Conservation (phyloP, 257 asterid species). For the Solanum stenotomum region DNA sequence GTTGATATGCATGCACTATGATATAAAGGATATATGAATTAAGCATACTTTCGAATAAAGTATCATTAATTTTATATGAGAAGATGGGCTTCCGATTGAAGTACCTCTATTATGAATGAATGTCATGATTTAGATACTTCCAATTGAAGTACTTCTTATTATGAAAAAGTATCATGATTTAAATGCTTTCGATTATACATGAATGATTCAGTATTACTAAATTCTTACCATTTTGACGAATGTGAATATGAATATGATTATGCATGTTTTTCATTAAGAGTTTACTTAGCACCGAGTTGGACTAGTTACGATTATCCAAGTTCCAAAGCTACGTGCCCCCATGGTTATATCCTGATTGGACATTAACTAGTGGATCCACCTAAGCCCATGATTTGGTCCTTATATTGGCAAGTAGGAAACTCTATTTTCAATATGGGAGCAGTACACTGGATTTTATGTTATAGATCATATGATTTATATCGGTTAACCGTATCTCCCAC, state of each 20-base stretch:
- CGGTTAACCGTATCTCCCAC: not conserved
- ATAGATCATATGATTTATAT: not conserved
- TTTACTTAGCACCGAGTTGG: not conserved
- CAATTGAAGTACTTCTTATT: not conserved
- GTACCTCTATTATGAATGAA: not conserved
- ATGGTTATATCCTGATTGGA: not conserved
- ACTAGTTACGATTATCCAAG: not conserved
- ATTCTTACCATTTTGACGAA: not conserved
- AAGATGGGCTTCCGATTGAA: not conserved
- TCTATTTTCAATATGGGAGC: not conserved
- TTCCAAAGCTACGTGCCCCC: not conserved
- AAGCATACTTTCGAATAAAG: not conserved
- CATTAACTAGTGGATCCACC: not conserved
- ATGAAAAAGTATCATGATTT: not conserved
- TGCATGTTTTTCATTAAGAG: not conserved
- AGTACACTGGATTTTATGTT: too few species aligned
- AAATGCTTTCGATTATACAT: not conserved
- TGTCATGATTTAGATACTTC: not conserved
- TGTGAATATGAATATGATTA: not conserved
- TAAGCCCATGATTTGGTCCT: not conserved
- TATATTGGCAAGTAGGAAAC: not conserved
- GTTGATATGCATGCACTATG: not conserved
- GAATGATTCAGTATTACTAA: not conserved
- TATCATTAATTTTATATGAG: not conserved
- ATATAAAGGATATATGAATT: not conserved